Base-by-base conservation (phyloP, 345 rosid genomes). In the Citrus inodora region DNA sequence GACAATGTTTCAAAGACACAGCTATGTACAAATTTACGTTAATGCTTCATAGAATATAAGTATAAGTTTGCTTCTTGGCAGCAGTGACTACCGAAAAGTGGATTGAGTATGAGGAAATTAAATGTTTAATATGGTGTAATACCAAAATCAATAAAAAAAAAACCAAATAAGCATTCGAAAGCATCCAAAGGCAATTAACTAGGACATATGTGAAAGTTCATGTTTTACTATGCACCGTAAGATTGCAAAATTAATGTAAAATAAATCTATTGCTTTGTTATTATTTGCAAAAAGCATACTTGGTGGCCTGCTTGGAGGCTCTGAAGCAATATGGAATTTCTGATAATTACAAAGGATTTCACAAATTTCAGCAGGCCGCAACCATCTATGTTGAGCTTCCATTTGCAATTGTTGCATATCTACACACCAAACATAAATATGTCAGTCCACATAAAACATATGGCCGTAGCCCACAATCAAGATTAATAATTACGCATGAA, bases 351-450 rank as follows among this genome's bases (percentile, higher is more conserved):
- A 86, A 80, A 95, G 98, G 82, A 95, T 93, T 83, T 93, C 98
- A 85, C 95, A 92, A 75, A 95, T 95, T 88, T 95, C 98, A 73
- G 96, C 89, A 82, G 98, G 98, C 55, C 97, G 90, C 80, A 95
- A 79, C 98, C 98, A 95, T 80, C 98, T 88, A 76, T 91, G 90
- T 73, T 90, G 98, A 7, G 98, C 98, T 88, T 70, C 74, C 60
- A 70, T 27, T 28, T 27, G 38, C 33, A 70, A 8, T 48, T 70
- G 74, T 21, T 48, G 74, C 59, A 70, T 48, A 70, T 70, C 74
- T 70, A 58, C 38, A 70, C 17, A 70, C 51, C 37, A 70, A 70
- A 70, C 3, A 1, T 51, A 25, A 70, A 70, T 30, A n/a, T 16
- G 35, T 70, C 74, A 48, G 25, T 51, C 14, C 19, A 70, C 59